These are phyloP conservation scores for Claviceps spartinae DNA, from an alignment of 2,329 filamentous ascomycete species.

Conservation along the genomic window DNA sequence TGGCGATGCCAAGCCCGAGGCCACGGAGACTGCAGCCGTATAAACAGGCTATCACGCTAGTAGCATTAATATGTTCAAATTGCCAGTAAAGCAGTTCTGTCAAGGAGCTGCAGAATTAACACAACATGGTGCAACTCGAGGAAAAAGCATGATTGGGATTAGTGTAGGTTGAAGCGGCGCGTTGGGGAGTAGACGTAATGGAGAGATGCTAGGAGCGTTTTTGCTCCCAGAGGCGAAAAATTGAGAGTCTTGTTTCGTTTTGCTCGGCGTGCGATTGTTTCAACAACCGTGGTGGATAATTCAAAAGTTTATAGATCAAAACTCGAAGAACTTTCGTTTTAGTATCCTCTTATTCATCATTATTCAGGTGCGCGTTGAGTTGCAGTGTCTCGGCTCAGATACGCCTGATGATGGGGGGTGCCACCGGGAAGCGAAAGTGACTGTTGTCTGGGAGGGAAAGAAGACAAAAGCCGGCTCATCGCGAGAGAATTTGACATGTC, in stretches of 20 bases:
- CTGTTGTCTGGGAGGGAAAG: not conserved
- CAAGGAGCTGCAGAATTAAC: too few relatives aligned
- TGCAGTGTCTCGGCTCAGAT: not conserved
- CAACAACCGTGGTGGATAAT: not conserved
- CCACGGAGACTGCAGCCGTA: conserved; percentile 15
- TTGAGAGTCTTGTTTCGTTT: not conserved
- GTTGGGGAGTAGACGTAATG: not conserved
- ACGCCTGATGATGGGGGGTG: too few relatives aligned
- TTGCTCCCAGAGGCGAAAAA: not conserved
- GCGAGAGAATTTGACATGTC: not conserved
- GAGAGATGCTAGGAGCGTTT: not conserved
- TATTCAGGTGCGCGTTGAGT: not conserved
- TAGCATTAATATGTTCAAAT: too few relatives aligned
- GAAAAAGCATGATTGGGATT: not conserved
- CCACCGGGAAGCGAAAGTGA: not conserved
- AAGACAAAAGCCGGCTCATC: not conserved
- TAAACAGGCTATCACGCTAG: not conserved
- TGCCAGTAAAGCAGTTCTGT: too few relatives aligned
- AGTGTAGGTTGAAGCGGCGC: not conserved
- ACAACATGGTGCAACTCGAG: not conserved
- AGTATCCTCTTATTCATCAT: not conserved
- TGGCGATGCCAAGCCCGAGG: conserved; percentile 17
- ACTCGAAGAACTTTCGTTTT: not conserved
- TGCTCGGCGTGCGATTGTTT: not conserved
- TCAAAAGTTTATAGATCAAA: too few relatives aligned